Percentiles rank a stretch among this genome's conserved stretches.
These are phyloP conservation scores for Acarospora socialis DNA, from an alignment of 2,329 filamentous ascomycete genomes.

Conservation along the genomic window DNA sequence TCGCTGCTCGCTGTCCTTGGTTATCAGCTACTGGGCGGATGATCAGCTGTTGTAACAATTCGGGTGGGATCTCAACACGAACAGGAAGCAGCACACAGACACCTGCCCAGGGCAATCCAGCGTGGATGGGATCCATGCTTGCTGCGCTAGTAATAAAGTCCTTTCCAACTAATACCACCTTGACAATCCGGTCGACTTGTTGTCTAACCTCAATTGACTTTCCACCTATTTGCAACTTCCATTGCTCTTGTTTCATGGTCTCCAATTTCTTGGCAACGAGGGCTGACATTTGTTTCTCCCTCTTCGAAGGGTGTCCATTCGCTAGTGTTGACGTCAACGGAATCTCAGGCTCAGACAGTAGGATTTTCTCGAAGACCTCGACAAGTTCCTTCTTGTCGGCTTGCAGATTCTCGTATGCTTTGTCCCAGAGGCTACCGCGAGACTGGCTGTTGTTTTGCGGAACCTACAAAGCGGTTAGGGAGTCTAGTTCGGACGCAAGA, in stretches of 20 bases:
- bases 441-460: no score
- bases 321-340: no score
- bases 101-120: constrained; percentile 9
- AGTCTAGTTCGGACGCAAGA: no score
- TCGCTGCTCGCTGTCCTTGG: constrained; percentile 1
- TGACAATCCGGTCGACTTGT: constrained; percentile 9
- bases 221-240: background rate
- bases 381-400: constrained; percentile 1
- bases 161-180: constrained; percentile 5
- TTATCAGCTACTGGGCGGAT: no score
- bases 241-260: constrained; percentile 2
- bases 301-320: no score
- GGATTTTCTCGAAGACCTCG: constrained; percentile 1
- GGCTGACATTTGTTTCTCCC: no score
- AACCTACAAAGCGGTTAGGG: no score
- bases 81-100: constrained; percentile 9
- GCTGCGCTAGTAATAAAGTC: constrained; percentile 4
- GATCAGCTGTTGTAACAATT: background rate
- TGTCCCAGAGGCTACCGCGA: no score
- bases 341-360: constrained; percentile 1
- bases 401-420: no score
- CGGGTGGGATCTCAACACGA: background rate
- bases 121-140: constrained; percentile 7
- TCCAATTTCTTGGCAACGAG: no score
- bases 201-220: constrained; percentile 6